Evolutionary conservation across 208 protist species (phyloP).

Genomic region (Trypanosoma brucei): DNA sequence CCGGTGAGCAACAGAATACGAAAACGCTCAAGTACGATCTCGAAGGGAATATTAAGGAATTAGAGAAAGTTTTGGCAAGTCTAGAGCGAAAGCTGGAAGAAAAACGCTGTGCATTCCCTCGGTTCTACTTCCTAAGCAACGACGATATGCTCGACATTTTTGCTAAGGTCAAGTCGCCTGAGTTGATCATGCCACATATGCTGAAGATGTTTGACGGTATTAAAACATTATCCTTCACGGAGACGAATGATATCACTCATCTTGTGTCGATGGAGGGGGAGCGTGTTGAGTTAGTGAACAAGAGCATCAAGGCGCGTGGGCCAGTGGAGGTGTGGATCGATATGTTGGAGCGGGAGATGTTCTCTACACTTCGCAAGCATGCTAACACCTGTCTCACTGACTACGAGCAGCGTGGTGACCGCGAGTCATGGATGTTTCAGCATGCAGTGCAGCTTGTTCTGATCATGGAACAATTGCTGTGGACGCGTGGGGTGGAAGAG

Average conservation of each 20-base stretch:
- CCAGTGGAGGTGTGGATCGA: conserved; percentile 95
- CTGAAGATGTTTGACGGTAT: conserved; percentile 97
- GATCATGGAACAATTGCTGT: conserved; percentile 93
- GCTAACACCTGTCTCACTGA: conserved; percentile 87
- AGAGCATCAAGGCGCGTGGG: conserved; percentile 93
- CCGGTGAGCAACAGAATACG: conserved; percentile 24
- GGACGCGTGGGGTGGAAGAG: conserved; percentile 92
- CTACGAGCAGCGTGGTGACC: conserved; percentile 74
- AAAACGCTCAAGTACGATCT: conserved; percentile 83
- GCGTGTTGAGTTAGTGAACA: conserved; percentile 85
- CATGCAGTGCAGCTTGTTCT: conserved; percentile 94
- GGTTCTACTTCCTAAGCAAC: conserved; percentile 97
- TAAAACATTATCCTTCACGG: conserved; percentile 76
- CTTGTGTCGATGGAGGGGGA: conserved; percentile 91
- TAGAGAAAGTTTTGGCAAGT: conserved; percentile 93
- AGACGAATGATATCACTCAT: conserved; percentile 88
- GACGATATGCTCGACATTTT: conserved; percentile 97
- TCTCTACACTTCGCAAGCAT: conserved; percentile 81
- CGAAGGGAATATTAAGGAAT: conserved; percentile 87
- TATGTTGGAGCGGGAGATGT: conserved; percentile 93
- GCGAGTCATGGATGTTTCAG: conserved; percentile 89
- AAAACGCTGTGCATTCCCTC: conserved; percentile 94
- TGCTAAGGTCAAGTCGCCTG: conserved; percentile 96
- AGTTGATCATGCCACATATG: conserved; percentile 96
- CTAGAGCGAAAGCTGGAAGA: conserved; percentile 95